Percentiles rank a stretch among this genome's conserved stretches.
Conservation (phyloP, 2,329 filamentous ascomycete species). For the Kalmusia sp. region DNA sequence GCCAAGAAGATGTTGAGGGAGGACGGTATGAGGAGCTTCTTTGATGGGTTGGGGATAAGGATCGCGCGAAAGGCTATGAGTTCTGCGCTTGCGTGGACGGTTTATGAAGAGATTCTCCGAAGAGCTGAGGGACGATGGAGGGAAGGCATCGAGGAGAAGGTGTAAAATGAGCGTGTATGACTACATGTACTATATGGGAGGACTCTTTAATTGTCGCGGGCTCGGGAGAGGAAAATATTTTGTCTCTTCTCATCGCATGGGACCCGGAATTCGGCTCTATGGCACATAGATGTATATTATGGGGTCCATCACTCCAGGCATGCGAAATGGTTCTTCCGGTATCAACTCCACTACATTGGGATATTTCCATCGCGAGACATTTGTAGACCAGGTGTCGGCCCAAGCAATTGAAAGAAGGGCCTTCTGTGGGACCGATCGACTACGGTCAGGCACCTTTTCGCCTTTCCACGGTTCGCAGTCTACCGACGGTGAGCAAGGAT, state of each 20-base stretch:
- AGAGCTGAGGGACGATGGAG: slow-evolving; percentile 63
- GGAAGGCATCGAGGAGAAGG: slow-evolving; percentile 33
- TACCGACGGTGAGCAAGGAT: slow-evolving; percentile 3
- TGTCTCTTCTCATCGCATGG: not conserved
- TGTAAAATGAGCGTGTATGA: slow-evolving; percentile 23
- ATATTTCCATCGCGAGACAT: too few species aligned
- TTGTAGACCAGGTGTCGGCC: not conserved
- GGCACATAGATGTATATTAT: not conserved
- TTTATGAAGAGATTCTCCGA: slow-evolving; percentile 92
- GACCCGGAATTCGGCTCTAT: not conserved
- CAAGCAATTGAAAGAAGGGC: slow-evolving; percentile 8
- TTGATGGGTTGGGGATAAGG: slow-evolving; percentile 83
- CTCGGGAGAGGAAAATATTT: not conserved
- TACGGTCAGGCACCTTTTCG: slow-evolving; percentile 18
- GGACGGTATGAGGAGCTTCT: slow-evolving; percentile 80
- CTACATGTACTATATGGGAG: not conserved
- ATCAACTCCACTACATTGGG: too few species aligned
- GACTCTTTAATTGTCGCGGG: not conserved
- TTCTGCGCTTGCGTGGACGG: slow-evolving; percentile 94
- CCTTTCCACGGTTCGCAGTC: slow-evolving; percentile 9
- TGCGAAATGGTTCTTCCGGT: not conserved
- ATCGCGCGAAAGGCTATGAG: slow-evolving; percentile 93
- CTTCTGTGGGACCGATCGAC: slow-evolving; percentile 17
- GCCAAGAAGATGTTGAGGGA: slow-evolving; percentile 78
- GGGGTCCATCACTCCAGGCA: slow-evolving; percentile 7